Percentiles rank a stretch among this genome's conserved stretches.
phyloP scores from a whole-genome alignment of 306 rosid genomes.

The Sechiopsis laciniata region DNA sequence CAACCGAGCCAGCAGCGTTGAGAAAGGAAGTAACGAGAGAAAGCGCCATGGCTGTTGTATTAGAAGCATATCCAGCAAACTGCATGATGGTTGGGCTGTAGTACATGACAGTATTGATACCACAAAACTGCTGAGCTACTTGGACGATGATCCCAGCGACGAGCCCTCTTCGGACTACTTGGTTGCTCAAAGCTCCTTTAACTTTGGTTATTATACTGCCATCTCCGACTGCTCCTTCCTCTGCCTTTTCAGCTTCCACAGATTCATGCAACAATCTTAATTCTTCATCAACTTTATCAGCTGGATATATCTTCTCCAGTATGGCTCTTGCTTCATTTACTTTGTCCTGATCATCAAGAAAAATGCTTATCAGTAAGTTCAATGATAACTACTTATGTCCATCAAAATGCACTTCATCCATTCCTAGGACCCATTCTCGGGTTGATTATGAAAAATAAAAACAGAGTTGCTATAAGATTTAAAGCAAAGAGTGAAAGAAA shows the following conservation, averaged over 20 bases:
- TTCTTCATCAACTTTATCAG: conserved; percentile 51
- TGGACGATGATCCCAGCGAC: conserved; percentile 65
- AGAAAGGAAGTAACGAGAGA: conserved; percentile 73
- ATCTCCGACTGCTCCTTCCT: conserved; percentile 40
- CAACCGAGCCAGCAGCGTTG: conserved; percentile 53
- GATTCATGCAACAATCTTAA: conserved; percentile 50
- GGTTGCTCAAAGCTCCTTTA: conserved; percentile 35
- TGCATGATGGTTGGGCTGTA: conserved; percentile 90
- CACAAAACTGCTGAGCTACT: conserved; percentile 77
- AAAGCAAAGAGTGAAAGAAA: no score
- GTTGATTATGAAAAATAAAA: no score
- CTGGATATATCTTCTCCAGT: conserved; percentile 43
- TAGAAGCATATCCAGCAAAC: conserved; percentile 74
- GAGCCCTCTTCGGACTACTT: conserved; percentile 61
- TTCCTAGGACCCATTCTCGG: no score
- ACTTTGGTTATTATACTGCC: conserved; percentile 36
- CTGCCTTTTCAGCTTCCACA: conserved; percentile 45
- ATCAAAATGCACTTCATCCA: no score
- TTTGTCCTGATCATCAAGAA: conserved; percentile 33
- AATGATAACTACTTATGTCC: no score
- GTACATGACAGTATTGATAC: conserved; percentile 83
- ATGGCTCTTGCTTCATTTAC: conserved; percentile 49
- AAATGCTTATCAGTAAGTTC: not conserved
- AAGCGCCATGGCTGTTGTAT: conserved; percentile 64
- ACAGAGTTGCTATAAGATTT: no score